phyloP scores from a whole-genome alignment of 768 basidiomycete genomes.

The Calocybe cyanea region DNA sequence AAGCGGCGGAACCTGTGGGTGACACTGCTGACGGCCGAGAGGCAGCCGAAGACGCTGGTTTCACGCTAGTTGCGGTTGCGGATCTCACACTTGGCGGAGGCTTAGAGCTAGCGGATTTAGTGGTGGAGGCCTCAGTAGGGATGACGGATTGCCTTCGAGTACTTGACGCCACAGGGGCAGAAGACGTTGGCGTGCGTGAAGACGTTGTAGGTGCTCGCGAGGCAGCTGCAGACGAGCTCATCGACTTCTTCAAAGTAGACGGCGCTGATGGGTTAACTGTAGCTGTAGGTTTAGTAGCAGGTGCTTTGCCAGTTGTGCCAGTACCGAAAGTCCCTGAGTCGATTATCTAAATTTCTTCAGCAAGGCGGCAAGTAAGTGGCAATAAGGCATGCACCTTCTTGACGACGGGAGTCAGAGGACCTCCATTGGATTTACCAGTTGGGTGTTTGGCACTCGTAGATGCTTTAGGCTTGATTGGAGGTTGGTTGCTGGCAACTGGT shows the following conservation, averaged over 20 bases:
- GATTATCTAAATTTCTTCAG: slow-evolving; percentile 42
- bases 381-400: slow-evolving; percentile 53
- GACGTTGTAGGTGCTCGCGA: slow-evolving; percentile 34
- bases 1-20: slow-evolving; percentile 48
- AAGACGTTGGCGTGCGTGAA: slow-evolving; percentile 24
- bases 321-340: slow-evolving; percentile 64
- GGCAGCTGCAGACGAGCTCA: slow-evolving; percentile 32
- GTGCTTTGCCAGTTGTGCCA: slow-evolving; percentile 44
- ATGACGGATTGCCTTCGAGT: slow-evolving; percentile 43
- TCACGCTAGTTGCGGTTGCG: slow-evolving; percentile 20
- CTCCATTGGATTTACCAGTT: slow-evolving; percentile 42
- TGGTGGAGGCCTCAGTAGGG: slow-evolving; percentile 32
- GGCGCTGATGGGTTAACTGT: slow-evolving; percentile 18
- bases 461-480: slow-evolving; percentile 29
- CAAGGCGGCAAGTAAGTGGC: background rate
- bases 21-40: slow-evolving; percentile 53
- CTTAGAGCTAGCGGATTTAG: slow-evolving; percentile 36
- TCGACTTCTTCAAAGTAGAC: slow-evolving; percentile 33
- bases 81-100: slow-evolving; percentile 28
- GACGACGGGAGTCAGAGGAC: slow-evolving; percentile 50
- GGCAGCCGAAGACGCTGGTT: slow-evolving; percentile 30
- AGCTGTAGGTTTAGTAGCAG: slow-evolving; percentile 37
- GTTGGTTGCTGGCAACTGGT: slow-evolving; percentile 20
- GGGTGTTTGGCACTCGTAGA: slow-evolving; percentile 38
- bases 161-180: slow-evolving; percentile 30